Conservation (phyloP, 306 rosid species). For the Medicago lupulina region DNA sequence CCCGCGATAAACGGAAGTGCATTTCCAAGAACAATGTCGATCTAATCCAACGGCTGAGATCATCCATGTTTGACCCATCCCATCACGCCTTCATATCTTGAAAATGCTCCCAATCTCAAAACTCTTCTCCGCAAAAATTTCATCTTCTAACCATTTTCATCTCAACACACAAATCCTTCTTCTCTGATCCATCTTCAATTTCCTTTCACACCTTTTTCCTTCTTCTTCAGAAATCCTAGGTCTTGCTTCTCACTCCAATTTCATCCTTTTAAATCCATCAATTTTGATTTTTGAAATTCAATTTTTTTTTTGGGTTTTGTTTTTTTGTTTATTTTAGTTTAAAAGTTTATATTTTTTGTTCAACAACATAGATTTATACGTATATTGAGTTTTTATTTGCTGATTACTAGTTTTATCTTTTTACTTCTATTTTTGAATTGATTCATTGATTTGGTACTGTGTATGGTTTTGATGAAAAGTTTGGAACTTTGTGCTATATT, state of each 20-base stretch:
- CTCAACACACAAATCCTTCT: not conserved
- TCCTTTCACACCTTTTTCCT: constrained; percentile 1
- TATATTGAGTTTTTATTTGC: not conserved
- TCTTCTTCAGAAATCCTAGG: constrained; percentile 31
- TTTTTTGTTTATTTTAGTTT: not conserved
- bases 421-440: constrained; percentile 15
- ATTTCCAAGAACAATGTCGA: constrained; percentile 53
- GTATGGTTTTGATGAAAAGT: constrained; percentile 27
- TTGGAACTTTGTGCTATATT: constrained; percentile 29
- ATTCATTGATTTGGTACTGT: constrained; percentile 30
- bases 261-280: not conserved
- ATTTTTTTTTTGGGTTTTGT: not conserved
- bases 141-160: constrained; percentile 27
- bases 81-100: constrained; percentile 25
- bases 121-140: constrained; percentile 7
- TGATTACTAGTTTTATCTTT: constrained; percentile 37
- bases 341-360: not conserved
- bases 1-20: constrained; percentile 77
- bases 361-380: not conserved
- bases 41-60: constrained; percentile 74
- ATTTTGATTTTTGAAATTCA: not conserved
- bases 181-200: constrained; percentile 6
- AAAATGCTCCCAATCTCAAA: constrained; percentile 29
- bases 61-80: constrained; percentile 59
- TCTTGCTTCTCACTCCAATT: not conserved